Evolutionary conservation across 192 early-diverging fungal genomes (phyloP).

Genomic region (Mortierella alpina): DNA sequence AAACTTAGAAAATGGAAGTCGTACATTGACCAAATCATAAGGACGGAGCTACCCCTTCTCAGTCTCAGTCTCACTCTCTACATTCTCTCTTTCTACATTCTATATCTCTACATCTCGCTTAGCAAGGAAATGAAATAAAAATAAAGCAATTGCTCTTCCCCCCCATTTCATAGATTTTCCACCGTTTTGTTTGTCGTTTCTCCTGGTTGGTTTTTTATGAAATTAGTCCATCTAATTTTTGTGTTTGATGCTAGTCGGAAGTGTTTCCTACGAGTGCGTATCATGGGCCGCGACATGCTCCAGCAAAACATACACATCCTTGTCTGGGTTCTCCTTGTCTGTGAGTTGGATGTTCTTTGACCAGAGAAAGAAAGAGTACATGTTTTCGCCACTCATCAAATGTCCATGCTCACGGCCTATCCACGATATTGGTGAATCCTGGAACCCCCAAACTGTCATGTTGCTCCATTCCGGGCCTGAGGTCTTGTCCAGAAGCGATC

Average conservation of each 20-base stretch:
- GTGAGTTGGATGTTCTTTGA: background rate
- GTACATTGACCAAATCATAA: too few species aligned
- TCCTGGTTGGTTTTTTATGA: too few species aligned
- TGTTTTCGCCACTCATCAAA: slow-evolving; percentile 55
- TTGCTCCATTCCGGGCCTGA: slow-evolving; percentile 28
- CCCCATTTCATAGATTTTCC: too few species aligned
- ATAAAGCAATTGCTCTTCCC: too few species aligned
- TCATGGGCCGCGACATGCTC: slow-evolving; percentile 42
- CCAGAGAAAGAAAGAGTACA: slow-evolving; percentile 58
- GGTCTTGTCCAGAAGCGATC: slow-evolving; percentile 5
- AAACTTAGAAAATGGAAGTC: background rate
- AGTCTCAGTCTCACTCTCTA: too few species aligned
- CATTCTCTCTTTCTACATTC: too few species aligned
- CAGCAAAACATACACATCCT: slow-evolving; percentile 19
- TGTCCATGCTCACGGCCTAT: slow-evolving; percentile 48
- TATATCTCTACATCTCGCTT: too few species aligned
- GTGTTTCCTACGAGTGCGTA: slow-evolving; percentile 17
- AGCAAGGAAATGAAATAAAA: too few species aligned
- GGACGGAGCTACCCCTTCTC: too few species aligned
- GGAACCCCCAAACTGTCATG: slow-evolving; percentile 56
- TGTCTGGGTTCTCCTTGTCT: slow-evolving; percentile 17
- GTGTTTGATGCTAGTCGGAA: too few species aligned
- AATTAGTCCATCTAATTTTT: too few species aligned
- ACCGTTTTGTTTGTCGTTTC: too few species aligned
- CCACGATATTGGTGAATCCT: slow-evolving; percentile 62